Evolutionary conservation across 129 eudicot genomes (phyloP).

Genomic region (Sambucus nigra): DNA sequence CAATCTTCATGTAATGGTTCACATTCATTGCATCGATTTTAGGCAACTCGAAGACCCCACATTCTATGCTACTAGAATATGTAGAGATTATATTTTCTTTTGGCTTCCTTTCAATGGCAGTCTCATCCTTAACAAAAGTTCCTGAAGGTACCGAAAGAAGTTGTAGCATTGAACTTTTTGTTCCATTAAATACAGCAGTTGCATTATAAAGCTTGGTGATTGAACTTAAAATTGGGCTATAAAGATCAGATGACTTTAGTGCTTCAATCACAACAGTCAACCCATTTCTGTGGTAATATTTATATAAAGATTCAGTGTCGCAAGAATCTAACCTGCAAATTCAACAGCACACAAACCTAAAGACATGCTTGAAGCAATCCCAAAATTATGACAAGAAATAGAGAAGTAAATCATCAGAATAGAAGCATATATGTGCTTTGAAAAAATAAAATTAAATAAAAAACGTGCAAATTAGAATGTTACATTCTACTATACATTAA

Average conservation of each 20-base stretch:
- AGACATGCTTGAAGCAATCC: slow-evolving; percentile 9
- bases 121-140: slow-evolving; percentile 16
- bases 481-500: no score
- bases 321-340: slow-evolving; percentile 57
- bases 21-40: slow-evolving; percentile 10
- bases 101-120: slow-evolving; percentile 10
- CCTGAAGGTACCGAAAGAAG: slow-evolving; percentile 16
- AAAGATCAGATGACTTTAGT: slow-evolving; percentile 34
- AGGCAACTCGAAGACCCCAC: no score
- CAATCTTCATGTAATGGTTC: slow-evolving; percentile 15
- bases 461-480: no score
- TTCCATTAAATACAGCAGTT: slow-evolving; percentile 23
- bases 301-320: slow-evolving; percentile 34
- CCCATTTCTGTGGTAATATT: slow-evolving; percentile 55
- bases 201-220: slow-evolving; percentile 45
- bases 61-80: no score
- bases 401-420: background rate
- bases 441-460: background rate
- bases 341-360: slow-evolving; percentile 10
- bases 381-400: background rate
- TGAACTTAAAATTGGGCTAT: slow-evolving; percentile 32
- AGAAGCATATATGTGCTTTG: background rate
- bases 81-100: no score
- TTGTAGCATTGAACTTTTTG: slow-evolving; percentile 18
- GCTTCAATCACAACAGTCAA: slow-evolving; percentile 41